phyloP scores from a whole-genome alignment of 2,329 filamentous ascomycete genomes.

The Colletotrichum tamarilloi region DNA sequence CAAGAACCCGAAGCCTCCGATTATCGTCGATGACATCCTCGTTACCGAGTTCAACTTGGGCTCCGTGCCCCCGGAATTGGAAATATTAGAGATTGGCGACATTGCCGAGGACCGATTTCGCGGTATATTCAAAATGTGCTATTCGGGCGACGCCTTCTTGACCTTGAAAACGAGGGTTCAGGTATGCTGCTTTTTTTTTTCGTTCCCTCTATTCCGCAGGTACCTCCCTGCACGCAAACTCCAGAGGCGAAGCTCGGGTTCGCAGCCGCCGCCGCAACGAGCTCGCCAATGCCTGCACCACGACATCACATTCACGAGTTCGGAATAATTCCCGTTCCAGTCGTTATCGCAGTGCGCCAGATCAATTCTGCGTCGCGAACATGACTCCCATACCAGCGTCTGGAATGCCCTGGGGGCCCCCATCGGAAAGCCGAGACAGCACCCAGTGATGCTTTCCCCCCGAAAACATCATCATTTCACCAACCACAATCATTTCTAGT shows the following conservation, averaged over 20 bases:
- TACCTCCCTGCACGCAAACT: constrained; percentile 12
- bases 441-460: not conserved
- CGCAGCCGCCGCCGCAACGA: constrained; percentile 6
- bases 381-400: constrained; percentile 13
- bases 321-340: constrained; percentile 4
- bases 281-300: constrained; percentile 3
- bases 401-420: constrained; percentile 14
- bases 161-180: constrained; percentile 96
- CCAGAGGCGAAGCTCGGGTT: constrained; percentile 8
- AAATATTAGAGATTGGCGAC: constrained; percentile 98
- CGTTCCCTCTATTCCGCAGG: constrained; percentile 10
- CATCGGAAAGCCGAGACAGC: constrained; percentile 18
- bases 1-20: constrained; percentile 97
- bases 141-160: constrained; percentile 93
- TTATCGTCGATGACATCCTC: constrained; percentile 99
- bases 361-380: not conserved
- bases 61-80: constrained; percentile 91
- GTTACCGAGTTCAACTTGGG: constrained; percentile 98
- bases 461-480: constrained; percentile 9
- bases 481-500: not conserved
- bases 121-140: constrained; percentile 99
- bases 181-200: constrained; percentile 55
- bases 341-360: not conserved
- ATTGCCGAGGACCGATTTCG: constrained; percentile 96
- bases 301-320: not conserved